Conservation (phyloP, 2,329 filamentous ascomycete genomes). For the Cercospora zeina region DNA sequence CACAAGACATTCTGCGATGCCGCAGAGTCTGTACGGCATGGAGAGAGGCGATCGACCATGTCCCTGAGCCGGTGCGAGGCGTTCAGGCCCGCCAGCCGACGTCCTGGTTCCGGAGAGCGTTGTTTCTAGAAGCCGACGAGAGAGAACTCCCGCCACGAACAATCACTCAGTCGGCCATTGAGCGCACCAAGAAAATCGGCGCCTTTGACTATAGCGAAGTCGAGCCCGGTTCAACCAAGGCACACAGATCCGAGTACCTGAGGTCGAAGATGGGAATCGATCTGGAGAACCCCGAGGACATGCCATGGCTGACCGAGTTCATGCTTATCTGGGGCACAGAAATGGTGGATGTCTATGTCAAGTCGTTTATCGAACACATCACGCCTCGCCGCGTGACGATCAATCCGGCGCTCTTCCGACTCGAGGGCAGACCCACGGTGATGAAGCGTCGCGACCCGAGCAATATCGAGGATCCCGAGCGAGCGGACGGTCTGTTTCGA, state of each 20-base stretch:
- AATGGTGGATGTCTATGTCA: background rate
- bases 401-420: background rate
- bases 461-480: background rate
- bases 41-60: background rate
- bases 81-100: background rate
- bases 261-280: background rate
- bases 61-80: background rate
- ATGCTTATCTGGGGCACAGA: background rate
- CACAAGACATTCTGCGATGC: background rate
- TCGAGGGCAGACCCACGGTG: background rate
- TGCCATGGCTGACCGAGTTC: background rate
- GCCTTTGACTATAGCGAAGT: background rate
- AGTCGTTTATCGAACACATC: fast-evolving
- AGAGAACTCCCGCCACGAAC: background rate
- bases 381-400: background rate
- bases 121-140: background rate
- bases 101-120: background rate
- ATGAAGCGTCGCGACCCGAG: background rate
- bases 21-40: background rate
- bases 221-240: background rate
- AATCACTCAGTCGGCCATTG: background rate
- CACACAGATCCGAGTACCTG: background rate
- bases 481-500: background rate
- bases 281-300: background rate
- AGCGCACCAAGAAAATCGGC: background rate